These are phyloP conservation scores for Aspergillus oerlinghausenensis DNA, from an alignment of 2,329 filamentous ascomycete species.

Conservation along the genomic window DNA sequence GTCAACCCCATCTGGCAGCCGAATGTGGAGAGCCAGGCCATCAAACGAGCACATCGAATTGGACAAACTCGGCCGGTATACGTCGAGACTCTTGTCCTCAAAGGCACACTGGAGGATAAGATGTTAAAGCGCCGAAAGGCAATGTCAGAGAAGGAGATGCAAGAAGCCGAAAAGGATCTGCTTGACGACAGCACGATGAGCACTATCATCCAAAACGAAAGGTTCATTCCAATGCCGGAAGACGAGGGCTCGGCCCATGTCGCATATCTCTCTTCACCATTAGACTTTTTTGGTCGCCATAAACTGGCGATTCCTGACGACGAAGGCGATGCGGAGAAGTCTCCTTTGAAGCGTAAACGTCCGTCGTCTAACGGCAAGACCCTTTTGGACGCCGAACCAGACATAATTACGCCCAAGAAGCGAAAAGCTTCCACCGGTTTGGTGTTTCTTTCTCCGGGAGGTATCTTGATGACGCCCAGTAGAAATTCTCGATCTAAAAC, in stretches of 20 bases:
- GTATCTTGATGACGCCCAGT: slow-evolving; percentile 15
- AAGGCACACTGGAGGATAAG: slow-evolving; percentile 76
- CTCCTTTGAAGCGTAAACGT: slow-evolving; percentile 12
- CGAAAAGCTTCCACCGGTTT: slow-evolving; percentile 7
- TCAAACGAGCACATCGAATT: slow-evolving; percentile 84
- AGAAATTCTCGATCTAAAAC: neutral
- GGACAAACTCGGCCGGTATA: slow-evolving; percentile 73
- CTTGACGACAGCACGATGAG: slow-evolving; percentile 57
- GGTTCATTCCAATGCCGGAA: slow-evolving; percentile 41
- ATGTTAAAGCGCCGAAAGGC: slow-evolving; percentile 68
- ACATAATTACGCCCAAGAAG: slow-evolving; percentile 12
- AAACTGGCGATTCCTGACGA: slow-evolving; percentile 32
- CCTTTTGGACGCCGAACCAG: slow-evolving; percentile 3
- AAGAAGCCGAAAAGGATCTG: slow-evolving; percentile 52
- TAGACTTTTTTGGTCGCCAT: slow-evolving; percentile 38
- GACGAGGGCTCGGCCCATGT: slow-evolving; percentile 23
- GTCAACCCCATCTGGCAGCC: slow-evolving; percentile 83
- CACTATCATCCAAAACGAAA: slow-evolving; percentile 55
- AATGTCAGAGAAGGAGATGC: slow-evolving; percentile 63
- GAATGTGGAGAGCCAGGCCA: slow-evolving; percentile 79
- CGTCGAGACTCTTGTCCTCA: slow-evolving; percentile 80
- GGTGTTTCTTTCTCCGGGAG: slow-evolving; percentile 14
- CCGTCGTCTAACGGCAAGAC: neutral
- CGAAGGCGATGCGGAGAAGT: slow-evolving; percentile 6
- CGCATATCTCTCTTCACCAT: slow-evolving; percentile 25